A percentile compares a stretch with the other conserved stretches of the same genome.
phyloP scores from a whole-genome alignment of 495 filamentous ascomycete species.

The Penicillium atrosanguineum region DNA sequence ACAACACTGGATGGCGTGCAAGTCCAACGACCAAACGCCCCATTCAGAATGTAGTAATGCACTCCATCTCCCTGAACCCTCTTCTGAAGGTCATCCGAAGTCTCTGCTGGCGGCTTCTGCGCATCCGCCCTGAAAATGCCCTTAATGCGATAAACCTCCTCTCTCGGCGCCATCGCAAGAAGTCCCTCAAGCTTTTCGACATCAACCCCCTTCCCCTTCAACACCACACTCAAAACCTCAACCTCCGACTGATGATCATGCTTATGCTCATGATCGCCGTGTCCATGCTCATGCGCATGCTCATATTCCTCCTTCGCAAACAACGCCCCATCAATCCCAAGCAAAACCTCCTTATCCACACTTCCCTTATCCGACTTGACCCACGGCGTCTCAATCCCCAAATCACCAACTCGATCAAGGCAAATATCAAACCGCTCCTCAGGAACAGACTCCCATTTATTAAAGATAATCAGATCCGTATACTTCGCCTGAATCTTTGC shows the following conservation, averaged over 20 bases:
- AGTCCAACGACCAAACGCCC: constrained; percentile 96
- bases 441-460: constrained; percentile 83
- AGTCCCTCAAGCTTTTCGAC: constrained; percentile 61
- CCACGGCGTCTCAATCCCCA: constrained; percentile 76
- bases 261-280: constrained; percentile 20
- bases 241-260: constrained; percentile 76
- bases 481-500: constrained; percentile 84
- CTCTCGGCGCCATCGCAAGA: constrained; percentile 70
- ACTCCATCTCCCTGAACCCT: constrained; percentile 5
- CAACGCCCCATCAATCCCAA: constrained; percentile 83
- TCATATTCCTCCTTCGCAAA: constrained; percentile 51
- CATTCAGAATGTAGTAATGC: constrained; percentile 79
- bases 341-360: constrained; percentile 71
- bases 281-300: constrained; percentile 7
- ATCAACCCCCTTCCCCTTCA: constrained; percentile 60
- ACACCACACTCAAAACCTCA: constrained; percentile 76
- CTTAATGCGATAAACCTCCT: constrained; percentile 95
- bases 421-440: constrained; percentile 78
- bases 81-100: constrained; percentile 43
- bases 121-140: constrained; percentile 65
- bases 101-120: constrained; percentile 53
- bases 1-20: constrained; percentile 62
- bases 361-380: constrained; percentile 76
- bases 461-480: constrained; percentile 90
- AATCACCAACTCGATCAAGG: constrained; percentile 78